A percentile compares a stretch with the other conserved stretches of the same genome.
These are phyloP conservation scores for Laguncularia racemosa DNA, from an alignment of 345 rosid species.

Conservation along the genomic window DNA sequence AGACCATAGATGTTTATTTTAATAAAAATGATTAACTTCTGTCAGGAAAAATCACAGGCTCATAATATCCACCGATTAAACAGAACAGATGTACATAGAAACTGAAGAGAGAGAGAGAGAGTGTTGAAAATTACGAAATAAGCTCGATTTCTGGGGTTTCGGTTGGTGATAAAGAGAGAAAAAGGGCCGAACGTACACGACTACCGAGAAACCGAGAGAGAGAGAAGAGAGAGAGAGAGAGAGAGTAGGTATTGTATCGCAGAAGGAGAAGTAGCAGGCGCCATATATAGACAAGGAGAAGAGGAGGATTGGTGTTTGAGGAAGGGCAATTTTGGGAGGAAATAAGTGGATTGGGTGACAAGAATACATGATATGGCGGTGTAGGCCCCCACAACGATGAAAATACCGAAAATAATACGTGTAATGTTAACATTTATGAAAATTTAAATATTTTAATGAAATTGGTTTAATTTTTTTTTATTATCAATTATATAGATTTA, in stretches of 20 bases:
- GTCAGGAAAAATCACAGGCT: neutral
- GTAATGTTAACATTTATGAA: no score
- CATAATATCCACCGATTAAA: neutral
- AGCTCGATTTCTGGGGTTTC: neutral
- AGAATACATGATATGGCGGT: no score
- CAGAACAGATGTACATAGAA: neutral
- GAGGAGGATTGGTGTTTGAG: neutral
- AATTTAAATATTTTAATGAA: no score
- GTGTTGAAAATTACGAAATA: neutral
- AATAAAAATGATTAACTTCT: neutral
- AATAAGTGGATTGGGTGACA: no score
- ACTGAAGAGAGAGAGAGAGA: conserved; percentile 1
- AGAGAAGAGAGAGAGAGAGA: conserved; percentile 2
- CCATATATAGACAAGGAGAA: neutral
- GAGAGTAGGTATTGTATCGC: neutral
- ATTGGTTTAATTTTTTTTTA: no score
- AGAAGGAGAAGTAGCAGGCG: conserved; percentile 3
- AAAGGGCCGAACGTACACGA: no score
- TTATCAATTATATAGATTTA: neutral
- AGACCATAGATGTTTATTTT: conserved; percentile 9
- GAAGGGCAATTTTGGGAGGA: no score
- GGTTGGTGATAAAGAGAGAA: conserved; percentile 9
- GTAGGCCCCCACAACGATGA: no score
- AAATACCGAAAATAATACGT: no score
- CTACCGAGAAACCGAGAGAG: no score